Percentiles rank a stretch among this genome's conserved stretches.
phyloP scores from a whole-genome alignment of 2,329 filamentous ascomycete species.

The Neobulgaria alba region DNA sequence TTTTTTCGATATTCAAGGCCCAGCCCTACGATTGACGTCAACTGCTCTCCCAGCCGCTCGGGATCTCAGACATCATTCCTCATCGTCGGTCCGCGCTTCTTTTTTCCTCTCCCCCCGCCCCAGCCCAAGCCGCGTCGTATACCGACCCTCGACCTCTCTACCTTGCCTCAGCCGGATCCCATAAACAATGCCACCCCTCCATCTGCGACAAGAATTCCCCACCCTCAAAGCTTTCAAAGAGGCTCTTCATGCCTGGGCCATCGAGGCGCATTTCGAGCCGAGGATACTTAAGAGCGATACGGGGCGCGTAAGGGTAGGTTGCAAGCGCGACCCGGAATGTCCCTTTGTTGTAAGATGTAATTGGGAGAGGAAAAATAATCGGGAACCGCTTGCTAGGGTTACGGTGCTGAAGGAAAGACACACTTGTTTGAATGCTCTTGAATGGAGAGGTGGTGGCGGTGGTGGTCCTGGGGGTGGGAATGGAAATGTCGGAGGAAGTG shows the following conservation, averaged over 20 bases:
- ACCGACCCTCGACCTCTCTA: background rate
- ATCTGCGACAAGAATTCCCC: conserved; percentile 28
- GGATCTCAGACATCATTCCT: too few species aligned
- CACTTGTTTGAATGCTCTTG: conserved; percentile 26
- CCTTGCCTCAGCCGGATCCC: background rate
- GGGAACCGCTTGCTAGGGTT: conserved; percentile 25
- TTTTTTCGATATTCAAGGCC: too few species aligned
- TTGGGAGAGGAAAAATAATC: conserved; percentile 26
- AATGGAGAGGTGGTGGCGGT: conserved; percentile 10
- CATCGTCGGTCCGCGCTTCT: too few species aligned
- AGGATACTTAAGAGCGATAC: conserved; percentile 28
- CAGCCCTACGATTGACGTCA: too few species aligned
- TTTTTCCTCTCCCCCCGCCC: too few species aligned
- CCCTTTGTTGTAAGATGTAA: conserved; percentile 29
- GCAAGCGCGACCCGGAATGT: conserved; percentile 27
- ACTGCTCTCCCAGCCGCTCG: too few species aligned
- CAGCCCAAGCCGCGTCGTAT: too few species aligned
- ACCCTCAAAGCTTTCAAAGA: conserved; percentile 29
- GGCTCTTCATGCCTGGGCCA: conserved; percentile 28
- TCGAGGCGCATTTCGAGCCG: conserved; percentile 29
- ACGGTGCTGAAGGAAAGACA: conserved; percentile 27
- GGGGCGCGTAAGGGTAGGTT: conserved; percentile 28
- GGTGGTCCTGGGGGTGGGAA: background rate
- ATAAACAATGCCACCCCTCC: conserved; percentile 27
- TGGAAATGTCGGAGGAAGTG: background rate